These are phyloP conservation scores for Podaxis sp. DNA, from an alignment of 768 basidiomycete genomes.

Conservation along the genomic window DNA sequence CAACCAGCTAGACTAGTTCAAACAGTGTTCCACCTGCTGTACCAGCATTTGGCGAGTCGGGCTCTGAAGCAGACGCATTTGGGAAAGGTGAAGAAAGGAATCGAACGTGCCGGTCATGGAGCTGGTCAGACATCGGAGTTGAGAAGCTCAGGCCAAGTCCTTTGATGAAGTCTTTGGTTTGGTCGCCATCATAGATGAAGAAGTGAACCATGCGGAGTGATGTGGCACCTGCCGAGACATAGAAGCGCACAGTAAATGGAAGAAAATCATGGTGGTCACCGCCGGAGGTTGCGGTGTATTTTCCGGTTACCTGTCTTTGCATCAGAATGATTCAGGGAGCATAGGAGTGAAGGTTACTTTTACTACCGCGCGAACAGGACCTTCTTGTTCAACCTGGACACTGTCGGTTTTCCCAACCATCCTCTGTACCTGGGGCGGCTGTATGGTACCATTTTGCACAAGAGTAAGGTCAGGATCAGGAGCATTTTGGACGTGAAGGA, in stretches of 20 bases:
- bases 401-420: conserved; percentile 27
- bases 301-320: conserved; percentile 29
- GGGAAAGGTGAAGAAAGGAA: conserved; percentile 24
- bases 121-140: conserved; percentile 33
- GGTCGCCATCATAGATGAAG: conserved; percentile 39
- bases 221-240: conserved; percentile 33
- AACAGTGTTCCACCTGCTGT: not conserved
- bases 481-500: conserved; percentile 32
- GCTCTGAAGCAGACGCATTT: conserved; percentile 17
- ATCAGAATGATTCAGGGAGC: not conserved
- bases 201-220: conserved; percentile 34
- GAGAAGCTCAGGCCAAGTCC: conserved; percentile 35
- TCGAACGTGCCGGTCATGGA: conserved; percentile 36
- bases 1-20: not conserved
- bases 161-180: conserved; percentile 38
- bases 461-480: conserved; percentile 31
- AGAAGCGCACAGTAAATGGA: conserved; percentile 36
- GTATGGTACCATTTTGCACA: conserved; percentile 16
- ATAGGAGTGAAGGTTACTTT: conserved; percentile 23
- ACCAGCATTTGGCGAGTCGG: not conserved
- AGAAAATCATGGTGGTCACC: conserved; percentile 31
- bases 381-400: conserved; percentile 34
- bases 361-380: conserved; percentile 37
- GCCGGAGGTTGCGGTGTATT: conserved; percentile 29
- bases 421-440: conserved; percentile 12